Evolutionary conservation across 352 stramenopile species (phyloP).

Genomic region (Globisporangium carolinianum): DNA sequence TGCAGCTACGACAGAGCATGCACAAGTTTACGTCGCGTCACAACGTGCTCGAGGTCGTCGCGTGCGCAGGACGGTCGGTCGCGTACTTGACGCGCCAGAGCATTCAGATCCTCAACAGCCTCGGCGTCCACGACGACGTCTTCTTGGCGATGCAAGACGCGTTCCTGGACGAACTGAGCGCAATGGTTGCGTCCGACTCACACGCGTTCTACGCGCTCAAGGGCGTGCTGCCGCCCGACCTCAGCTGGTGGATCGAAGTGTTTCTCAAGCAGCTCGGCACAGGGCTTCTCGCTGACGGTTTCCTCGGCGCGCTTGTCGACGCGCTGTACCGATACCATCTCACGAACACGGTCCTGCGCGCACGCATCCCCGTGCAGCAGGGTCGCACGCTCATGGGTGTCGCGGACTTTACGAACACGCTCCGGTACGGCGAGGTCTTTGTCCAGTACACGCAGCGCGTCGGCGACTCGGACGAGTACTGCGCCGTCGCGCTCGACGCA

Average conservation of each 20-base stretch:
- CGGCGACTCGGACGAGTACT: constrained; percentile 14
- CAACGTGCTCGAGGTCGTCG: constrained; percentile 64
- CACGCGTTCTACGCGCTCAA: constrained; percentile 45
- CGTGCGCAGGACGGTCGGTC: constrained; percentile 37
- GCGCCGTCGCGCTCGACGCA: constrained; percentile 19
- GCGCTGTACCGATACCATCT: constrained; percentile 68
- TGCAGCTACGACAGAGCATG: constrained; percentile 61
- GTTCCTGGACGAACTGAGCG: constrained; percentile 45
- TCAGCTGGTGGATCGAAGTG: constrained; percentile 31
- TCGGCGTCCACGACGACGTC: constrained; percentile 48
- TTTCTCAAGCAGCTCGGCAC: constrained; percentile 32
- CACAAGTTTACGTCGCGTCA: constrained; percentile 59
- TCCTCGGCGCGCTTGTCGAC: constrained; percentile 40
- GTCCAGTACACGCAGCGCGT: constrained; percentile 63
- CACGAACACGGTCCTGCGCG: constrained; percentile 60
- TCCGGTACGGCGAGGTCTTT: constrained; percentile 70
- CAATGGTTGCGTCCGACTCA: constrained; percentile 43
- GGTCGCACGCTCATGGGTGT: constrained; percentile 72
- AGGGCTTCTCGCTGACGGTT: constrained; percentile 35
- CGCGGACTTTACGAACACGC: constrained; percentile 64
- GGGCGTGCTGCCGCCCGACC: constrained; percentile 21
- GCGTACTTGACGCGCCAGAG: constrained; percentile 74
- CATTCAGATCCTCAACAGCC: constrained; percentile 57
- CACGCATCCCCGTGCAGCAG: constrained; percentile 65
- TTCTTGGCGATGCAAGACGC: constrained; percentile 72